Base-by-base conservation (phyloP, 305 asterid genomes). In the Fraxinus paxiana region DNA sequence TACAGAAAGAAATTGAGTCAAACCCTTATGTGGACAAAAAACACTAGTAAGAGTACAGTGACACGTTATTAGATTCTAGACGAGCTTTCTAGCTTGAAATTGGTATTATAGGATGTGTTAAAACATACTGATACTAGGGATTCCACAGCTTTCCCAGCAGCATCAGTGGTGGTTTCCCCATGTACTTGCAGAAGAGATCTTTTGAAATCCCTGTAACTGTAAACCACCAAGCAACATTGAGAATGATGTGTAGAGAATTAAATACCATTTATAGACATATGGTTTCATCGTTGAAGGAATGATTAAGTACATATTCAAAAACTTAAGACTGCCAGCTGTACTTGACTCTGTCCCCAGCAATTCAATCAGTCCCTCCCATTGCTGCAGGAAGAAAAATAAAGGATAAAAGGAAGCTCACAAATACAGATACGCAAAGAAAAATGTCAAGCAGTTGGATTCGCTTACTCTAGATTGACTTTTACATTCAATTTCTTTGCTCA, bases 361-460 rank as follows among this genome's bases (percentile, higher is more conserved):
- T 80, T 92, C 99, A 79, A 92, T 91, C 88, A 94, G 89, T 77
- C 99, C 98, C 90, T 96, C 99, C 99, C 99, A 96, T 91, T 90
- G 98, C 98, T 96, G 90, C 84, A 79, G 65, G 69, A 77, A 65
- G 33, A 76, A 82, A 59, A 74, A 38, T 18, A 75, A 70, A 56
- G 76, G 63, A 78, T 41, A 51, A 78, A 22, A 83, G 51, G 1
- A 69, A 85, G 18, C 65, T 30, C 18, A 31, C 54, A 37, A 77
- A 41, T 79, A 35, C 28, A 77, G 35, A 51, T 61, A 51, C 67
- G 63, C 56, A 48, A 69, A 69, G 75, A 78, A 83, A 72, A 59
- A 17, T 43, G 35, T 73, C 26, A 33, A 73, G 71, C 63, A 17
- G 38, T 81, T 84, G 38, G 43, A 75, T 71, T 75, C 22, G 22